Evolutionary conservation across 2,329 filamentous ascomycete genomes (phyloP).

Genomic region (Apiospora phragmitis): DNA sequence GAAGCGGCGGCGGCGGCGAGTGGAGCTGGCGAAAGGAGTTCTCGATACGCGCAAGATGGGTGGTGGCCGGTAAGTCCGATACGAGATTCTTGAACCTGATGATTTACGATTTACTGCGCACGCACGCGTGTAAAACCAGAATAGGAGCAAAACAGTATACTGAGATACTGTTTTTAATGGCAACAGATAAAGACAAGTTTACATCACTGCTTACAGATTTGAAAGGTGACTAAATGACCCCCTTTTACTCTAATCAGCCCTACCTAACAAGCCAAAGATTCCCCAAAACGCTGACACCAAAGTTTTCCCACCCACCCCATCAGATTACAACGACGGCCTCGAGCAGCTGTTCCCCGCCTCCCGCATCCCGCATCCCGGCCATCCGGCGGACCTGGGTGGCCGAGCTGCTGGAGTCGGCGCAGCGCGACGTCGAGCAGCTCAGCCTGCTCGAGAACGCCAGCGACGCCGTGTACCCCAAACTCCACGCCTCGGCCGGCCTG

Average conservation of each 20-base stretch:
- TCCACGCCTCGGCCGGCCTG: slow-evolving; percentile 43
- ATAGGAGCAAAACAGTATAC: background rate
- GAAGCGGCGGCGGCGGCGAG: slow-evolving; percentile 18
- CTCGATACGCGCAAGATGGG: slow-evolving; percentile 41
- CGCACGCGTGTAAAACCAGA: background rate
- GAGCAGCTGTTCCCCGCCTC: slow-evolving; percentile 46
- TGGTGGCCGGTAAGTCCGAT: slow-evolving; percentile 37
- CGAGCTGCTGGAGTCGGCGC: slow-evolving; percentile 45
- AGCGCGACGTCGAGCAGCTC: slow-evolving; percentile 42
- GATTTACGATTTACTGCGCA: background rate
- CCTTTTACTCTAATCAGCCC: background rate
- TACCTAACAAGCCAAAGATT: background rate
- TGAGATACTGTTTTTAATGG: background rate
- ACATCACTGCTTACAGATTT: slow-evolving; percentile 39
- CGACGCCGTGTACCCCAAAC: slow-evolving; percentile 41
- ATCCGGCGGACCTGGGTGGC: slow-evolving; percentile 48
- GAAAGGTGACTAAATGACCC: slow-evolving; percentile 32
- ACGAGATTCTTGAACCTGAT: background rate
- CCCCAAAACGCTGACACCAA: background rate
- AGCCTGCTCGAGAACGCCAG: slow-evolving; percentile 43
- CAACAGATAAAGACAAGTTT: slow-evolving; percentile 46
- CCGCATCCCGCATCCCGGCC: slow-evolving; percentile 39
- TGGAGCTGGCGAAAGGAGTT: slow-evolving; percentile 37
- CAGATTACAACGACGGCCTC: slow-evolving; percentile 49
- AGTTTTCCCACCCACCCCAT: background rate